Base-by-base conservation (phyloP, 2,329 filamentous ascomycete genomes). In the Aspergillus cejpii region DNA sequence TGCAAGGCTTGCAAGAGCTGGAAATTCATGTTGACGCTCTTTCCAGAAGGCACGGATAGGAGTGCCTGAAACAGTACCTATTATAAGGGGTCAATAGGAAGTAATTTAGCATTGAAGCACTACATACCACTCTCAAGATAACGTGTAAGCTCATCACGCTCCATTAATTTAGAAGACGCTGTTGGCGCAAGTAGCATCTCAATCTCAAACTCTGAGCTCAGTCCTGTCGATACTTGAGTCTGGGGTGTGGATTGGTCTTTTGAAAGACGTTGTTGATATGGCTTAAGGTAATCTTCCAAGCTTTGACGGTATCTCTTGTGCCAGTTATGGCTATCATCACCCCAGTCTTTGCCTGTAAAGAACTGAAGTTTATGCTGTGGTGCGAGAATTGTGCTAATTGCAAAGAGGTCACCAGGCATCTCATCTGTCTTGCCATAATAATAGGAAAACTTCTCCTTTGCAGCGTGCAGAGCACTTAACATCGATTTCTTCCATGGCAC, bases 401-500 rank as follows among this genome's bases (percentile, higher is more conserved):
- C 31, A 45, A 51, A 55, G 23, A 53, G 28, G 37, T 55, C 3
- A 5, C 43, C 27, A 23, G 5, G 20, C 27, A 51, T 33, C 19
- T 40, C 3, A 41, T 51, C 28, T n/a, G 43, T 53, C 12, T 34
- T 5, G 3, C 4, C 8, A 26, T 55, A 55, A 24, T 53, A 55
- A 1, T 46, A 4, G 10, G n/a, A 6, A 17, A 53, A 48, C 39
- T 55, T 55, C 19, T 20, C 8, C 17, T 24, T 11, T 1, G 11
- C 29, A 24, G 37, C 28, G 3, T 48, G 0, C 8, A 55, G 41
- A 1, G 47, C 31, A 6, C 10, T 2, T n/a, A 49, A 39, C 15
- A 55, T 55, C 5, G 17, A 2, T 43, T 38, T 33, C 23, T 55
- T 55, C 45, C 34, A 52, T 14, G 4, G n/a, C 11, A 50, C 37